Base-by-base conservation (phyloP, 352 stramenopile genomes). In the Globisporangium nunn region DNA sequence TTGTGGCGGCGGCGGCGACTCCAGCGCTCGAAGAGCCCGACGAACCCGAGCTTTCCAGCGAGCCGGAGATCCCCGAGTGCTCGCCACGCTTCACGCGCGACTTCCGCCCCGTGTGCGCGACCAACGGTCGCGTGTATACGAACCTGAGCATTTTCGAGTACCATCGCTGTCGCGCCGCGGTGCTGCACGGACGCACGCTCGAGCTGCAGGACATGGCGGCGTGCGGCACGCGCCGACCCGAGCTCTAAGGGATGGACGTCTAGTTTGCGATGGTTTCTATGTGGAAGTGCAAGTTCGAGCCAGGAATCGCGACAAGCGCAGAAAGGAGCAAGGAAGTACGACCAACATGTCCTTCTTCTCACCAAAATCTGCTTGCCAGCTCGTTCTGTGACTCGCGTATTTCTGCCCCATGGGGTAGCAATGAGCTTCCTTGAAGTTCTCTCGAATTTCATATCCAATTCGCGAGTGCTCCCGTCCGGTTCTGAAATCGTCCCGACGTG, bases 101-200 rank as follows among this genome's bases (percentile, higher is more conserved):
- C 12, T 70, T 70, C 46, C 63, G 74, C 23, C 69, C 63, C 0
- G 73, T 85, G 37, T 88, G 78, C 52, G 75, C 61, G 48, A 84
- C 74, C 6, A 76, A 87, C 55, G 77, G 77, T 51, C 74, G 69
- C 52, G 68, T 72, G 40, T 79, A 84, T 63, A 62, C 50, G 43
- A 87, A 87, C 58, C 49, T 60, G 18, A 85, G 74, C 54, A 74
- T 85, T 58, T 81, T 87, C 43, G 55, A 55, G 53, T 85, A 77
- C 65, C 64, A 79, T 23, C 64, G 83, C 62, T 87, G 77, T 55
- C 63, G 80, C 53, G 63, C 67, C 23, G 62, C 64, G 50, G 51
- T 69, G 39, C 58, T 73, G 30, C 57, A 72, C 6, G 51, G 56
- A 11, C 60, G 50, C 6, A 61, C 72, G 56, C 63, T 87, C 28